phyloP scores from a whole-genome alignment of 306 rosid species.

The Medicago truncatula region DNA sequence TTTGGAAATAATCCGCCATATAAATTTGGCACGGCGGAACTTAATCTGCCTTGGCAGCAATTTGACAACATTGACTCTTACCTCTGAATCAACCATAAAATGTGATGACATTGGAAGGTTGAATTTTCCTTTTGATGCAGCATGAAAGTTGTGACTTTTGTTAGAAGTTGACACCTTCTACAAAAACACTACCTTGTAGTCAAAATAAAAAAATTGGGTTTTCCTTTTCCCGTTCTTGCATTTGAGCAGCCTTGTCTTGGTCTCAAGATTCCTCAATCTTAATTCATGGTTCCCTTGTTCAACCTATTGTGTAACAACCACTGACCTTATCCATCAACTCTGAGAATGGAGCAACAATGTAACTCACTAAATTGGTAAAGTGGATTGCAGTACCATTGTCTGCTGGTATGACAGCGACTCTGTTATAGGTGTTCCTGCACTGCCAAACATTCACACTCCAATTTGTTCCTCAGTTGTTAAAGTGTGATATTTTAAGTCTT shows the following conservation, averaged over 20 bases:
- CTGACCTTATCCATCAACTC: background rate
- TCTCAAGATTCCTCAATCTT: background rate
- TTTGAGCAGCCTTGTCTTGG: background rate
- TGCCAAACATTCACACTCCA: background rate
- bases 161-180: background rate
- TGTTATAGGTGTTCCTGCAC: background rate
- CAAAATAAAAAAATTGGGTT: background rate
- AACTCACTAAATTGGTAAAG: background rate
- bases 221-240: background rate
- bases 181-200: background rate
- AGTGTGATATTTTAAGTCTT: slow-evolving; percentile 11
- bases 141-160: background rate
- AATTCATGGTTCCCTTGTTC: background rate
- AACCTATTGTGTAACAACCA: background rate
- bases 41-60: too few species aligned
- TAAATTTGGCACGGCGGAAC: too few species aligned
- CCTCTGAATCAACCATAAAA: too few species aligned
- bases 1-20: too few species aligned
- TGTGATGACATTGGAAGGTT: too few species aligned
- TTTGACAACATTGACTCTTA: too few species aligned
- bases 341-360: background rate
- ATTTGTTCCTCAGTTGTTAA: background rate
- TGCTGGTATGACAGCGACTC: background rate
- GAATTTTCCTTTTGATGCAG: too few species aligned
- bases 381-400: background rate